Evolutionary conservation across 371 early-diverging fungal species (phyloP), one percentile per base, ranked within the genome.

Genomic region (Syncephalastrum racemosum): DNA sequence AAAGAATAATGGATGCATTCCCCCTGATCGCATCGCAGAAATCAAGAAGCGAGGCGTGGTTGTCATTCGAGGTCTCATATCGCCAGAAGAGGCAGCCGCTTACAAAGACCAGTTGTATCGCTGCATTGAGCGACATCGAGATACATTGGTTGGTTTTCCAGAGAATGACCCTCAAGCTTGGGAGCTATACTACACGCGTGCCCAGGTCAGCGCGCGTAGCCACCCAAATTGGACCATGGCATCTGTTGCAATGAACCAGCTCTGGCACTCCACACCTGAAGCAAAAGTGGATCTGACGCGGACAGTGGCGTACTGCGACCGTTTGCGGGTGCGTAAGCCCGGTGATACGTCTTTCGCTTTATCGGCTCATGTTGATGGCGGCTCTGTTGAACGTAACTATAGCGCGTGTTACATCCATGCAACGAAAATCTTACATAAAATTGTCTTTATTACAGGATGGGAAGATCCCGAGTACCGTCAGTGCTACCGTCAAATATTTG

Each of bases 241-340:
- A n/a, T 52, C 68, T 12, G 46, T 63, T 42, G 71, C 71, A 2
- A 22, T 73, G n/a, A 70, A 68, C 25, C 52, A 58, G 3, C 42
- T 73, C 4, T 73, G 74, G 69, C 64, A 68, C 46, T 57, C 67
- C 7, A 15, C 14, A 24, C 16, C 40, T 14, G 63, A 64, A 4
- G 50, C 61, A 2, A 22, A 7, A 22, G 62, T 73, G 25, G 71
- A 73, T 49, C 59, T 70, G 41, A 47, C 51, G 6, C 60, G 63
- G 15, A 73, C 64, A 31, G 42, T 73, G 25, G 50, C 52, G 5
- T 70, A 70, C 46, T 70, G 71, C 36, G 74, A 73, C 46, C 71
- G 71, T 20, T 48, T 73, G 50, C 63, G 71, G 31, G 61, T 73
- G 31, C 64, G 68, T 14, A 47, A 60, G 15, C 57, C 68, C 20